phyloP scores from a whole-genome alignment of 2,329 filamentous ascomycete genomes.

The Ambrosiella cleistominuta region DNA sequence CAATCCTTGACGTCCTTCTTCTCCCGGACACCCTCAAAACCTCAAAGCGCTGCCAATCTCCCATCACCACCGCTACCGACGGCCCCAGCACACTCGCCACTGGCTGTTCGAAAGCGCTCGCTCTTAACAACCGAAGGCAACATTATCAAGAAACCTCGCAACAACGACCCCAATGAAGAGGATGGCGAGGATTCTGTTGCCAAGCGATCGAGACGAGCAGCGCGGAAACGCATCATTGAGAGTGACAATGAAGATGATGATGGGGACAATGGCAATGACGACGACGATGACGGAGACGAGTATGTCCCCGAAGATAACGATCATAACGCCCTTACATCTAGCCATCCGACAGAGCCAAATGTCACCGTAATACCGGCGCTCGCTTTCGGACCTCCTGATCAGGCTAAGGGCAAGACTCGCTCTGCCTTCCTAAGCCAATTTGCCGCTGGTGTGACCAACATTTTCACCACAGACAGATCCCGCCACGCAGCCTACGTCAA shows the following conservation, averaged over 20 bases:
- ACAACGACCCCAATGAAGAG: neutral
- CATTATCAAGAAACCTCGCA: neutral
- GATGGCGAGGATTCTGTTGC: neutral
- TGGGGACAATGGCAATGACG: slow-evolving; percentile 35
- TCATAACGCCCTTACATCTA: neutral
- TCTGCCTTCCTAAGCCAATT: neutral
- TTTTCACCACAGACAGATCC: too few species aligned
- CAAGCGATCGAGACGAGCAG: neutral
- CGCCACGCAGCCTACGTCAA: neutral
- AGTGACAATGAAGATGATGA: neutral
- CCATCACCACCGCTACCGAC: slow-evolving; percentile 14
- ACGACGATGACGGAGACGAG: slow-evolving; percentile 30
- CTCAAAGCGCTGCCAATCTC: neutral
- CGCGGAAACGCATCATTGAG: neutral
- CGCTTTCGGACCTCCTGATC: neutral
- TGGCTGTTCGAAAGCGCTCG: slow-evolving; percentile 15
- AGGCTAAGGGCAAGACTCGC: neutral
- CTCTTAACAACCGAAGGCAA: slow-evolving; percentile 15
- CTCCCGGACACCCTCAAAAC: slow-evolving; percentile 30
- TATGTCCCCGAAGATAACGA: slow-evolving; percentile 20
- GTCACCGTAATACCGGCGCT: neutral
- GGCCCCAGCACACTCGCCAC: slow-evolving; percentile 17
- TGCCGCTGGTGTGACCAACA: too few species aligned
- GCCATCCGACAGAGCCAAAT: neutral
- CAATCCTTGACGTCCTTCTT: slow-evolving; percentile 79